Evolutionary conservation across 768 basidiomycete species (phyloP), one percentile per base, ranked within the genome.

Genomic region (Kwoniella heveanensis): DNA sequence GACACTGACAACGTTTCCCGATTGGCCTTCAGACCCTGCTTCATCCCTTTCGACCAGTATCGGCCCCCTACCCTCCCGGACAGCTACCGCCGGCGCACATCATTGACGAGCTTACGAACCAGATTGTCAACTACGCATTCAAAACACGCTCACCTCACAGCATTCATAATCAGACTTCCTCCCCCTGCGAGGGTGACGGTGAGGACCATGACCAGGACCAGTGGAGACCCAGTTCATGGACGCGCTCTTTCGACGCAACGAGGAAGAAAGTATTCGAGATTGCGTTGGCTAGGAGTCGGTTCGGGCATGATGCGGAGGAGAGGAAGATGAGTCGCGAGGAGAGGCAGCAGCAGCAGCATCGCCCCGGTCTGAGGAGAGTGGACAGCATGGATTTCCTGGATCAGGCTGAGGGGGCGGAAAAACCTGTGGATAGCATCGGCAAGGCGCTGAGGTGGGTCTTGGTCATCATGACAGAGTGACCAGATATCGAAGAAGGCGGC

Each of bases 41-140:
- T 12, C 76, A 77, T 39, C 79, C 79, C 17, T 73, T 69, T 29
- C 70, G 66, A 49, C 77, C 76, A 13, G 50, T 78, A 1, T 70
- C 78, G 2, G 63, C 66, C 15, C 64, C 70, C 2, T 80, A 70
- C 62, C 77, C 79, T 10, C 79, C 79, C 0, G 72, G 72, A 13
- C 68, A 72, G n/a, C 63, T 80, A 8, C 79, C 79, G 6, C 74
- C 74, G 1, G 52, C 72, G 8, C 36, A 65, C 10, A 68, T 73
- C 22, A 56, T 80, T 13, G 79, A 80, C 53, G 79, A 80, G 54
- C 57, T 80, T 12, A 76, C 79, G 12, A 68, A 71, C 30, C 77
- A 80, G 60, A 72, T 80, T 50, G 55, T 79, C 10, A 46, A 71
- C 6, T 77, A 69, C 58, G 73, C 72, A 24, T 63, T 70, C 51